These are phyloP conservation scores for Termitomyces eurrhizus DNA, from an alignment of 768 basidiomycete genomes.

Conservation along the genomic window DNA sequence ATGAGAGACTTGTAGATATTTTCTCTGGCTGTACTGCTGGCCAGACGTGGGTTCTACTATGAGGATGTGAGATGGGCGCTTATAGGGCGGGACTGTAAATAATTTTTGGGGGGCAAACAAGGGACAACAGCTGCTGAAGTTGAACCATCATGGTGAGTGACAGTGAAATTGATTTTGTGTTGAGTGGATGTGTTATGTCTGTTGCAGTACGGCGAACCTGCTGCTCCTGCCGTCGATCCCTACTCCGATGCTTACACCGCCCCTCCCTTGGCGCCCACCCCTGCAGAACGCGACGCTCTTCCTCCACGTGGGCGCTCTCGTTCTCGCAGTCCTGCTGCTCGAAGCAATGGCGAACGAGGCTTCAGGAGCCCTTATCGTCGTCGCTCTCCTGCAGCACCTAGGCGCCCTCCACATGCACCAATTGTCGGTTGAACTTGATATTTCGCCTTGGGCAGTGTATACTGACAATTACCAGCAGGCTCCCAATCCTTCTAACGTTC, in stretches of 20 bases:
- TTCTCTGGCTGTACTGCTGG: background rate
- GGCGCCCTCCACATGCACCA: slow-evolving; percentile 67
- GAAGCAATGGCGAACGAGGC: slow-evolving; percentile 42
- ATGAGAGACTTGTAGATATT: too few species aligned
- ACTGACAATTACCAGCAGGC: slow-evolving; percentile 58
- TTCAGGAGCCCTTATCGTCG: slow-evolving; percentile 60
- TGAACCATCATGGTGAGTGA: slow-evolving; percentile 72
- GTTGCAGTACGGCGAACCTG: slow-evolving; percentile 63
- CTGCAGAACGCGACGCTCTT: slow-evolving; percentile 52
- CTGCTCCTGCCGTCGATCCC: slow-evolving; percentile 62
- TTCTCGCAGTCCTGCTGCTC: slow-evolving; percentile 63
- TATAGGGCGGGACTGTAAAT: slow-evolving; percentile 18
- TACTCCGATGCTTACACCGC: slow-evolving; percentile 82
- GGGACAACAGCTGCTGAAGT: slow-evolving; percentile 40
- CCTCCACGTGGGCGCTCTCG: slow-evolving; percentile 67
- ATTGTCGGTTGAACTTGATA: slow-evolving; percentile 46
- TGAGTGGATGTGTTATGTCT: slow-evolving; percentile 3
- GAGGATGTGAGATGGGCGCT: slow-evolving; percentile 1
- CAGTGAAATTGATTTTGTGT: slow-evolving; percentile 3
- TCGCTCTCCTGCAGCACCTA: slow-evolving; percentile 56
- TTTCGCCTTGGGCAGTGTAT: slow-evolving; percentile 14
- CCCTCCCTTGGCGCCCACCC: slow-evolving; percentile 46
- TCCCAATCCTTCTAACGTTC: slow-evolving; percentile 81
- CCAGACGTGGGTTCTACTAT: background rate
- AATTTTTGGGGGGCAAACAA: slow-evolving; percentile 33